phyloP scores from a whole-genome alignment of 176 grass and related monocot genomes.

The Dactylis glomerata region DNA sequence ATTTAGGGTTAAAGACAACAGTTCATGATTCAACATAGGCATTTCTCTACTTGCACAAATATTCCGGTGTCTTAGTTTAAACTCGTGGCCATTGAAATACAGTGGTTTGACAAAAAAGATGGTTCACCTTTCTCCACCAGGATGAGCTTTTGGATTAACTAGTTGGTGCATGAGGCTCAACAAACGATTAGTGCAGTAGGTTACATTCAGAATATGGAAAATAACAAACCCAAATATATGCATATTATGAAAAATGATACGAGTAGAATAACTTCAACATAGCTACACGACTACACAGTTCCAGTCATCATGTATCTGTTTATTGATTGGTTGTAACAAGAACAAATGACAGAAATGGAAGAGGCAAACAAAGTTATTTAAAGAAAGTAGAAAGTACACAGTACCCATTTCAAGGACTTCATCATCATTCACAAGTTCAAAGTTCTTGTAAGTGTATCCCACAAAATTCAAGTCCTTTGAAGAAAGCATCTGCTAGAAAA shows the following conservation, averaged over 20 bases:
- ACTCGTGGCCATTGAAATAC: not conserved
- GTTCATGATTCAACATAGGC: not conserved
- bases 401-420: slow-evolving; percentile 87
- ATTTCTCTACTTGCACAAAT: not conserved
- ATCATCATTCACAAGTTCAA: slow-evolving; percentile 90
- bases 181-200: not conserved
- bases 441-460: slow-evolving; percentile 99
- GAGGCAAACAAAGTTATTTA: not conserved
- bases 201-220: not conserved
- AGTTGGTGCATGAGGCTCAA: not conserved
- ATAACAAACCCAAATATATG: not conserved
- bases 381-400: slow-evolving; percentile 6
- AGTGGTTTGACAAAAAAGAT: not conserved
- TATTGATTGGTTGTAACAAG: not conserved
- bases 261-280: not conserved
- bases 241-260: not conserved
- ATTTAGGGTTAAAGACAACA: not conserved
- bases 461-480: slow-evolving; percentile 98
- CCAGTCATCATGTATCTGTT: not conserved
- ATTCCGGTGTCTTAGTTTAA: not conserved
- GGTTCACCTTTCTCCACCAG: not conserved
- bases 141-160: not conserved
- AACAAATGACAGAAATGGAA: not conserved
- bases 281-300: not conserved
- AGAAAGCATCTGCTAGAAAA: slow-evolving; percentile 81